Conservation (phyloP, 2,329 filamentous ascomycete species). For the Aspergillus versicolor region DNA sequence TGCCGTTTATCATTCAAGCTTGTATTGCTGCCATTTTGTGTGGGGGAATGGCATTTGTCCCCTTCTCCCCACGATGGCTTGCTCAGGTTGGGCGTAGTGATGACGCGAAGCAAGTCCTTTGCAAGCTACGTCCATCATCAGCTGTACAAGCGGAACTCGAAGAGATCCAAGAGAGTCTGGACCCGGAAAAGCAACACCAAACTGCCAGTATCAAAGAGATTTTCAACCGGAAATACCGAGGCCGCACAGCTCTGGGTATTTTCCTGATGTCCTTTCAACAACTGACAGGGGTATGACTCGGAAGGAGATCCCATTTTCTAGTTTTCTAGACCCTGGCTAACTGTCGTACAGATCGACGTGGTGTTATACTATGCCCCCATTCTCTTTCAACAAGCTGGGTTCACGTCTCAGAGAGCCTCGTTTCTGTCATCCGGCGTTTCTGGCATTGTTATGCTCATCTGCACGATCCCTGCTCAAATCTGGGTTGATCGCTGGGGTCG, state of each 20-base stretch:
- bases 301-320: not conserved
- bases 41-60: constrained; percentile 8
- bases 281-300: constrained; percentile 11
- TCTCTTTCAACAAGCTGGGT: constrained; percentile 30
- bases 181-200: constrained; percentile 11
- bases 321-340: not conserved
- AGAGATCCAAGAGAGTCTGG: constrained; percentile 20
- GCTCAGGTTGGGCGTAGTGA: constrained; percentile 5
- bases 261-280: constrained; percentile 19
- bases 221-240: constrained; percentile 13
- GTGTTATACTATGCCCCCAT: constrained; percentile 32
- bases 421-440: constrained; percentile 31
- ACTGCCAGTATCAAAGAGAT: constrained; percentile 14
- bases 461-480: constrained; percentile 30
- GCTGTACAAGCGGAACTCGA: constrained; percentile 12
- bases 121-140: not conserved
- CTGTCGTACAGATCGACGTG: constrained; percentile 11
- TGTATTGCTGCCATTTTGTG: constrained; percentile 5
- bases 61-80: constrained; percentile 17
- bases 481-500: constrained; percentile 32
- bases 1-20: constrained; percentile 15
- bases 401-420: constrained; percentile 20
- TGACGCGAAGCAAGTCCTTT: constrained; percentile 9
- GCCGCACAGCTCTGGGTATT: constrained; percentile 12
- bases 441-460: constrained; percentile 29